A percentile compares a stretch with the other conserved stretches of the same genome.
phyloP scores from a whole-genome alignment of 148 eudicot species.

The Arbutus unedo region DNA sequence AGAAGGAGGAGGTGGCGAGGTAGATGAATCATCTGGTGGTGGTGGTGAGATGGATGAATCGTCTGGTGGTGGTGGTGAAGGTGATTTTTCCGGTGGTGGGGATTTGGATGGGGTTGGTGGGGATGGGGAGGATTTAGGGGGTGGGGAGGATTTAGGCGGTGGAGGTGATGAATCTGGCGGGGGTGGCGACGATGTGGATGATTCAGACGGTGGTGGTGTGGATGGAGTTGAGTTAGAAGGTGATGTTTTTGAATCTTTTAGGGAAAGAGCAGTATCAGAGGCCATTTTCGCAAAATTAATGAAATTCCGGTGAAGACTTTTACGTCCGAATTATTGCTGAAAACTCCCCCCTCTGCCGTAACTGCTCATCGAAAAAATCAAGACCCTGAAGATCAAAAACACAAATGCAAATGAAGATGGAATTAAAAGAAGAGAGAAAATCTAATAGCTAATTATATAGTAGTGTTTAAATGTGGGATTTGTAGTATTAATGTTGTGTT shows the following conservation, averaged over 20 bases:
- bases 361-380: conserved; percentile 11
- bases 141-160: conserved; percentile 11
- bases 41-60: background rate
- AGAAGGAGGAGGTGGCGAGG: conserved; percentile 7
- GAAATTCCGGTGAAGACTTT: conserved; percentile 16
- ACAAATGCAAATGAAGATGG: background rate
- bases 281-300: conserved; percentile 11
- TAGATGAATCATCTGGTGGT: conserved; percentile 12
- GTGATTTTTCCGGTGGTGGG: conserved; percentile 5
- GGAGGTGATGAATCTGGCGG: background rate
- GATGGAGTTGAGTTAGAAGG: conserved; percentile 3
- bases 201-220: background rate
- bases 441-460: no score
- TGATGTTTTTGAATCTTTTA: background rate
- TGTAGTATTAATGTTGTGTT: background rate
- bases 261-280: conserved; percentile 12
- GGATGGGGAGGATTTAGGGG: conserved; percentile 15
- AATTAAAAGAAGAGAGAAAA: no score
- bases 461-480: background rate
- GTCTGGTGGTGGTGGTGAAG: background rate
- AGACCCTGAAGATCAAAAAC: background rate
- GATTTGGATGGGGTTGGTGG: conserved; percentile 8
- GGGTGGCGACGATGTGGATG: conserved; percentile 14
- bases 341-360: conserved; percentile 14
- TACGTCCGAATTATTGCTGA: conserved; percentile 5